Evolutionary conservation across 2,329 filamentous ascomycete species (phyloP).

Genomic region (Plenodomus tracheiphilus): DNA sequence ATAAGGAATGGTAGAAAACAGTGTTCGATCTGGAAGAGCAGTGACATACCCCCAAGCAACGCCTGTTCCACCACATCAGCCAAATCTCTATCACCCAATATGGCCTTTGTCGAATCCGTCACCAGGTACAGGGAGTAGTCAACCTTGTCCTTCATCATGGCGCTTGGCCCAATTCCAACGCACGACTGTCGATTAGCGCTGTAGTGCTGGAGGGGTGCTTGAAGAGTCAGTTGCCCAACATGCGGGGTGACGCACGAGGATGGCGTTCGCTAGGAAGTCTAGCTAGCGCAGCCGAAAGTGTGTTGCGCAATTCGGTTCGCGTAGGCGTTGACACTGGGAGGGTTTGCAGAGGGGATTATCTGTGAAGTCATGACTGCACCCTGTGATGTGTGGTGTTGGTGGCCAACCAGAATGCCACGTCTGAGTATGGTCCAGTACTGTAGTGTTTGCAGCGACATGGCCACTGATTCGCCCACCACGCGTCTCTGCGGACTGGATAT

Average conservation of each 20-base stretch:
- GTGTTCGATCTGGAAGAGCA: background rate
- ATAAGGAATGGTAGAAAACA: background rate
- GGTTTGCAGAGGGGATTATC: background rate
- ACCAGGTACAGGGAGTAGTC: slow-evolving; percentile 89
- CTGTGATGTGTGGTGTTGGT: background rate
- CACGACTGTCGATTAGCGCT: background rate
- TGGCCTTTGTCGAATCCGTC: slow-evolving; percentile 86
- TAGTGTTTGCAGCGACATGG: no score
- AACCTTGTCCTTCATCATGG: slow-evolving; percentile 49
- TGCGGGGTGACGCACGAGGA: background rate
- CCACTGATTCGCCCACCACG: no score
- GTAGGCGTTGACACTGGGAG: background rate
- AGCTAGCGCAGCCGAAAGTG: background rate
- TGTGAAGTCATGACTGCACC: background rate
- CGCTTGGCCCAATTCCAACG: slow-evolving; percentile 22
- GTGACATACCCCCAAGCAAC: slow-evolving; percentile 66
- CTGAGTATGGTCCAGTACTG: no score
- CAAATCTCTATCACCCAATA: slow-evolving; percentile 73
- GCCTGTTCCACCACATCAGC: slow-evolving; percentile 74
- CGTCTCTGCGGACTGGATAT: no score
- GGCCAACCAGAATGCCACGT: no score
- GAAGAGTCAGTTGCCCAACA: background rate
- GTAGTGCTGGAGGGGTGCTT: background rate
- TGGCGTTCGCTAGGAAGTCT: background rate
- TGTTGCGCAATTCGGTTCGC: background rate